Evolutionary conservation across 176 grass and related monocot species (phyloP).

Genomic region (Microstegium vimineum): DNA sequence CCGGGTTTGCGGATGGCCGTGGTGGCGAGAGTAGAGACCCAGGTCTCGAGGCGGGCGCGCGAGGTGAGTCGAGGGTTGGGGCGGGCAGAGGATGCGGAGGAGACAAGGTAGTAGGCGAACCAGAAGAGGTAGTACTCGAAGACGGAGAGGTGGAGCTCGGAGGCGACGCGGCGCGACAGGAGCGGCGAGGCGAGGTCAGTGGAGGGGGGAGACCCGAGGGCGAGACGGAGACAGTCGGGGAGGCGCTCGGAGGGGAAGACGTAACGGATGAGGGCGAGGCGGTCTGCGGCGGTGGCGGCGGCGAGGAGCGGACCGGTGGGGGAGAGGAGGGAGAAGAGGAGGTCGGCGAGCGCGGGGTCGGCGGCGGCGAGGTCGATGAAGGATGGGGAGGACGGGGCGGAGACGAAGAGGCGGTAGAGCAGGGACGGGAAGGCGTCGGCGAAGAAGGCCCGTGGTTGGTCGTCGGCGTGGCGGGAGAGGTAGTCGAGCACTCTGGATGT

Average conservation of each 20-base stretch:
- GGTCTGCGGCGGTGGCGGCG: slow-evolving; percentile 52
- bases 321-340: slow-evolving; percentile 50
- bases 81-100: background rate
- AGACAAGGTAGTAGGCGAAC: slow-evolving; percentile 88
- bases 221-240: slow-evolving; percentile 68
- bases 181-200: slow-evolving; percentile 48
- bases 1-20: slow-evolving; percentile 28
- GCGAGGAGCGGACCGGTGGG: slow-evolving; percentile 67
- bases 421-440: slow-evolving; percentile 61
- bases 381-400: slow-evolving; percentile 31
- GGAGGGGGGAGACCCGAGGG: slow-evolving; percentile 20
- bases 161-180: slow-evolving; percentile 45
- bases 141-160: slow-evolving; percentile 68
- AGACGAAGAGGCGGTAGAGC: slow-evolving; percentile 55
- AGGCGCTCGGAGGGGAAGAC: slow-evolving; percentile 82
- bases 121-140: slow-evolving; percentile 96
- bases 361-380: slow-evolving; percentile 60
- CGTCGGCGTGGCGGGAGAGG: slow-evolving; percentile 54
- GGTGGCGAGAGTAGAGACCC: slow-evolving; percentile 57
- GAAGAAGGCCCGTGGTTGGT: slow-evolving; percentile 74
- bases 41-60: slow-evolving; percentile 52
- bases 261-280: slow-evolving; percentile 56
- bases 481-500: slow-evolving; percentile 33
- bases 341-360: slow-evolving; percentile 1
- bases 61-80: slow-evolving; percentile 10